These are phyloP conservation scores for Solioccasus polychromus DNA, from an alignment of 768 basidiomycete species.

Conservation along the genomic window DNA sequence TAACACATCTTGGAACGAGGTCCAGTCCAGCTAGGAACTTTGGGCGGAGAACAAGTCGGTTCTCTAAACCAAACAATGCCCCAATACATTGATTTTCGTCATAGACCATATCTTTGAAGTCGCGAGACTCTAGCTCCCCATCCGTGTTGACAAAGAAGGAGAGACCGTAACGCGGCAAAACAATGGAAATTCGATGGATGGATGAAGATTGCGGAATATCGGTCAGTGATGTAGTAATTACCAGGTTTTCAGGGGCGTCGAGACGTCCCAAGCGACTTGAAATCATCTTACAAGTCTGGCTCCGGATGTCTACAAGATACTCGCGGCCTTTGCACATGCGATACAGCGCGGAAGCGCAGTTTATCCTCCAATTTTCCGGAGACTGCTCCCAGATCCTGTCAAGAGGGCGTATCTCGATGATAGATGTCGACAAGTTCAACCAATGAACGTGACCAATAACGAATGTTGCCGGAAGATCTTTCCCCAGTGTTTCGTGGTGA, in stretches of 20 bases:
- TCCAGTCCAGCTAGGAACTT: neutral
- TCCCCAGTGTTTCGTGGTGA: slow-evolving; percentile 12
- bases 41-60: slow-evolving; percentile 36
- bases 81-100: slow-evolving; percentile 37
- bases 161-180: slow-evolving; percentile 36
- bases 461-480: slow-evolving; percentile 21
- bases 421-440: slow-evolving; percentile 13
- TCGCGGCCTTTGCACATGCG: neutral
- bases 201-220: neutral
- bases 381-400: slow-evolving; percentile 18
- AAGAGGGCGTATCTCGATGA: slow-evolving; percentile 25
- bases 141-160: slow-evolving; percentile 33
- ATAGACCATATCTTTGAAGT: slow-evolving; percentile 38
- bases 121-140: slow-evolving; percentile 34
- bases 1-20: slow-evolving; percentile 13
- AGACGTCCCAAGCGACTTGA: slow-evolving; percentile 1
- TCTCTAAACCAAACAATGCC: slow-evolving; percentile 40
- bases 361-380: slow-evolving; percentile 17
- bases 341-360: neutral
- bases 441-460: slow-evolving; percentile 22
- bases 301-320: slow-evolving; percentile 20
- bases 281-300: slow-evolving; percentile 19
- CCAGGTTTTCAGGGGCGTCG: neutral
- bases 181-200: slow-evolving; percentile 8
- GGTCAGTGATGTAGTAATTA: slow-evolving; percentile 5